Evolutionary conservation across 2,329 filamentous ascomycete species (phyloP).

Genomic region (Fonsecaea monophora): DNA sequence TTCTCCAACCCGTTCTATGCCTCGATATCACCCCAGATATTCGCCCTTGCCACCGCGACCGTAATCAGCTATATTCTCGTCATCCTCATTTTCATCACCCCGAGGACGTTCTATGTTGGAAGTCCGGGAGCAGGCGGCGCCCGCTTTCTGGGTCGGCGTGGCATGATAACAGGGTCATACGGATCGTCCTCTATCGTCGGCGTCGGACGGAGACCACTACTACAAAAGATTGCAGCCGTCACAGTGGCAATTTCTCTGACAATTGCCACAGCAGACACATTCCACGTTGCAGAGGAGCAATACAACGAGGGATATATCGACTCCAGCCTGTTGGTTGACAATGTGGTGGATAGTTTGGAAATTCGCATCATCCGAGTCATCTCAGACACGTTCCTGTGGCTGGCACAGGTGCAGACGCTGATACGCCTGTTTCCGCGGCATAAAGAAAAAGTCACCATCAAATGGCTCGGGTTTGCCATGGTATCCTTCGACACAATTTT

Average conservation of each 20-base stretch:
- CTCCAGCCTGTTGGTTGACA: slow-evolving; percentile 73
- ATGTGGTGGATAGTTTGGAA: slow-evolving; percentile 83
- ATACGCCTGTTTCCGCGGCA: slow-evolving; percentile 95
- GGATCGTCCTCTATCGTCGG: slow-evolving; percentile 72
- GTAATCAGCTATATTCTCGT: slow-evolving; percentile 91
- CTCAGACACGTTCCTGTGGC: slow-evolving; percentile 95
- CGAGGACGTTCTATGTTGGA: slow-evolving; percentile 89
- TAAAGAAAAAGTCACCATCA: slow-evolving; percentile 97
- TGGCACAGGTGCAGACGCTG: slow-evolving; percentile 94
- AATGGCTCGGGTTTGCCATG: slow-evolving; percentile 95
- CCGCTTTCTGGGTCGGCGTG: slow-evolving; percentile 78
- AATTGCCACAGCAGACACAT: slow-evolving; percentile 90
- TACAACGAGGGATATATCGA: slow-evolving; percentile 82
- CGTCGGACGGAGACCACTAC: slow-evolving; percentile 89
- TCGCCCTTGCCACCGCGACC: slow-evolving; percentile 88
- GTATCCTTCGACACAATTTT: slow-evolving; percentile 92
- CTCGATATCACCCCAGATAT: slow-evolving; percentile 89
- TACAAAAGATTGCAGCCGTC: slow-evolving; percentile 76
- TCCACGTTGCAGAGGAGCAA: slow-evolving; percentile 80
- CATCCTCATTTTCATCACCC: slow-evolving; percentile 91
- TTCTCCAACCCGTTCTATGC: slow-evolving; percentile 89
- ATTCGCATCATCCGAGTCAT: slow-evolving; percentile 90
- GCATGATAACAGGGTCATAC: slow-evolving; percentile 68
- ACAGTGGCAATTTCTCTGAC: slow-evolving; percentile 81
- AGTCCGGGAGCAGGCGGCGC: slow-evolving; percentile 64